Percentiles rank a stretch among this genome's conserved stretches.
Evolutionary conservation across 805 yeast genomes (phyloP).

Genomic region (Nakazawaea ambrosiae): DNA sequence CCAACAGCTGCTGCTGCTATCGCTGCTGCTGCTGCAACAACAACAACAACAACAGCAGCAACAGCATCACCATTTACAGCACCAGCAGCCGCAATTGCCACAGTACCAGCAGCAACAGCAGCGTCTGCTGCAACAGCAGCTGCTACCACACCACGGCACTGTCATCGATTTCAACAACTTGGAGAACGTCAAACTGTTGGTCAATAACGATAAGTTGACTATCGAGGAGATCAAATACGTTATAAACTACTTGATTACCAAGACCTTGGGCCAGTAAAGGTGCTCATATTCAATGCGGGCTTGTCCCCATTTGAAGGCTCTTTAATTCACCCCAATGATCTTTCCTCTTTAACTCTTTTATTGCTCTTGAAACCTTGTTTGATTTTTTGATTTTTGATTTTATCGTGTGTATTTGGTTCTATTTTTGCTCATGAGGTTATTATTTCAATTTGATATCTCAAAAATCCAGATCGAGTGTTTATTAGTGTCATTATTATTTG

Average conservation of each 20-base stretch:
- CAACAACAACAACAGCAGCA: constrained; percentile 8
- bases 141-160: constrained; percentile 6
- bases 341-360: no score
- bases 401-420: not conserved
- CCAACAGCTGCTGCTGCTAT: constrained; percentile 8
- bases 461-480: no score
- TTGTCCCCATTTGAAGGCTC: no score
- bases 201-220: constrained; percentile 9
- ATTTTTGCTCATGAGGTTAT: no score
- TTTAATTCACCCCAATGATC: no score
- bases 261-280: not conserved
- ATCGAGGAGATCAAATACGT: constrained; percentile 11
- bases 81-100: constrained; percentile 2
- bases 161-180: constrained; percentile 10
- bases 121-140: constrained; percentile 3
- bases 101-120: constrained; percentile 4
- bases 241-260: constrained; percentile 5
- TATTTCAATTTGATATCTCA: no score
- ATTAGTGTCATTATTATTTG: no score
- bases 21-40: constrained; percentile 7
- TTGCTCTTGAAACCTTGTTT: no score
- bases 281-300: not conserved
- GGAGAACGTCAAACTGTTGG: constrained; percentile 7
- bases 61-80: constrained; percentile 6
- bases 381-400: not conserved